These are phyloP conservation scores for Paecilomyces dactylethromorphus DNA, from an alignment of 2,329 filamentous ascomycete species.

Conservation along the genomic window DNA sequence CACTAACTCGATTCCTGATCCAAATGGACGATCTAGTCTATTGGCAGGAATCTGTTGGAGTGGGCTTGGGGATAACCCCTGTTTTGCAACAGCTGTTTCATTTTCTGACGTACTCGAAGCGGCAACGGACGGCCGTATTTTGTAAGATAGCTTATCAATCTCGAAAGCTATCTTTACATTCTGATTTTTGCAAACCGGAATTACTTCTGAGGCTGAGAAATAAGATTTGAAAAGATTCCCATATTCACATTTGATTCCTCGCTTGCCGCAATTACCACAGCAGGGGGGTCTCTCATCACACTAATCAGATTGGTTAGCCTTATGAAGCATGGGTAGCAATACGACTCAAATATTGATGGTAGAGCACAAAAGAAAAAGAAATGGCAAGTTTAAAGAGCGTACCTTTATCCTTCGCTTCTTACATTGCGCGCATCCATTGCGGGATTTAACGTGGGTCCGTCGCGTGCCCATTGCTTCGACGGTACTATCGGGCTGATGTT, in stretches of 20 bases:
- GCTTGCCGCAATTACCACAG: constrained; percentile 5
- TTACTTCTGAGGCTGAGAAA: background rate
- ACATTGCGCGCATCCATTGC: constrained; percentile 5
- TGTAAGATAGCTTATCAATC: background rate
- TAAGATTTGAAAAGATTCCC: constrained; percentile 2
- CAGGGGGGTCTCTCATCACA: constrained; percentile 6
- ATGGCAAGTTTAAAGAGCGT: background rate
- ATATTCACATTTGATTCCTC: constrained; percentile 6
- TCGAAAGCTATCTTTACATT: background rate
- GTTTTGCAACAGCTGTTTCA: background rate
- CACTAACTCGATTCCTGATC: background rate
- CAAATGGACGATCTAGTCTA: background rate
- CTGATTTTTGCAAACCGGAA: constrained; percentile 1
- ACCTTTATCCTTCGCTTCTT: constrained; percentile 6
- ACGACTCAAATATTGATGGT: background rate
- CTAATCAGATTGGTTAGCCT: constrained; percentile 2
- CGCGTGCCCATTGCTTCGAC: background rate
- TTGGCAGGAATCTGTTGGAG: background rate
- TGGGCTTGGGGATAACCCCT: background rate
- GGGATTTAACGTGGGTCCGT: constrained; percentile 6
- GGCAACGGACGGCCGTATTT: background rate
- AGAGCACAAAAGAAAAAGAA: too few species aligned
- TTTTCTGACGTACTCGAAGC: background rate
- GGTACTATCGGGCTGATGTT: background rate
- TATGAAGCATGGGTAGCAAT: background rate